Conservation (phyloP, 768 basidiomycete species). For the Peribolospora kevripleyi region DNA sequence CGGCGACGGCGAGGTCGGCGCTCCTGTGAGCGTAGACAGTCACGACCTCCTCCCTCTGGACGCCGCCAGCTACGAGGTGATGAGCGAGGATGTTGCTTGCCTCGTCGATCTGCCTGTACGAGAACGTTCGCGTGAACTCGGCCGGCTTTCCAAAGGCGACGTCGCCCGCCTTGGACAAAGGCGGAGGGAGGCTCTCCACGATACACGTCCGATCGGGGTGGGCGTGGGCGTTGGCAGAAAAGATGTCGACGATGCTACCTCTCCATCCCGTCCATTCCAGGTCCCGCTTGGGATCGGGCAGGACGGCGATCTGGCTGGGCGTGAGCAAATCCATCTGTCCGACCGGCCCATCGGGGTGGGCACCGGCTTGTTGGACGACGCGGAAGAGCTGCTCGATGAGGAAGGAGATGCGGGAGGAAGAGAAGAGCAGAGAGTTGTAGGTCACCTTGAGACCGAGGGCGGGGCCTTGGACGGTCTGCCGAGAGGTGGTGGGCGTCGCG, state of each 20-base stretch:
- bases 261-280: conserved; percentile 95
- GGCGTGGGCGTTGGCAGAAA: conserved; percentile 56
- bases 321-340: conserved; percentile 64
- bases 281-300: conserved; percentile 67
- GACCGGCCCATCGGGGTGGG: conserved; percentile 41
- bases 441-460: conserved; percentile 52
- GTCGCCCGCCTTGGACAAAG: conserved; percentile 3
- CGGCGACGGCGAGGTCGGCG: conserved; percentile 86
- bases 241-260: conserved; percentile 87
- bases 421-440: conserved; percentile 90
- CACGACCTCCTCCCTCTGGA: conserved; percentile 82
- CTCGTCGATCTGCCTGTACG: conserved; percentile 54
- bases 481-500: conserved; percentile 13
- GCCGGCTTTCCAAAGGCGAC: conserved; percentile 14
- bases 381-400: conserved; percentile 68
- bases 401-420: conserved; percentile 42
- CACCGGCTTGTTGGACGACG: conserved; percentile 44
- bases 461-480: conserved; percentile 42
- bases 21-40: conserved; percentile 94
- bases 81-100: conserved; percentile 80
- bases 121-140: conserved; percentile 26
- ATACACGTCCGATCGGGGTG: conserved; percentile 72
- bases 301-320: conserved; percentile 34
- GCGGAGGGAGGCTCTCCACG: conserved; percentile 35
- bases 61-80: conserved; percentile 56